phyloP scores from a whole-genome alignment of 2,329 filamentous ascomycete genomes.

The Verticillium zaregamsianum region DNA sequence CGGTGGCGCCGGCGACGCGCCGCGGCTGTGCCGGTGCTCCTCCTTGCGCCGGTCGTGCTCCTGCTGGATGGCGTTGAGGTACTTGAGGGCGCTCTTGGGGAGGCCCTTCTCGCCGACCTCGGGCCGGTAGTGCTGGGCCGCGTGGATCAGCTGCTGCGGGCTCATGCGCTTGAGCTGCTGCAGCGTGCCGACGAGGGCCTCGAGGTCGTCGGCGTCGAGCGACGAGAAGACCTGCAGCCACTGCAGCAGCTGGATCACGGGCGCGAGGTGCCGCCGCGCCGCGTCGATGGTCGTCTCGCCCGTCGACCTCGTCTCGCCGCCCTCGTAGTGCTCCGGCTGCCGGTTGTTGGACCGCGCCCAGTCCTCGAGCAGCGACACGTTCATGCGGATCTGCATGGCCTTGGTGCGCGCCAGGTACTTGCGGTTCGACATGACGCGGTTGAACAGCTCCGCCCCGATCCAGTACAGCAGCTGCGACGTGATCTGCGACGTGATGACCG shows the following conservation, averaged over 20 bases:
- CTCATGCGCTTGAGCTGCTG: conserved; percentile 83
- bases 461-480: conserved; percentile 92
- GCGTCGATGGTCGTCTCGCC: conserved; percentile 86
- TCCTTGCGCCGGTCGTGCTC: conserved; percentile 62
- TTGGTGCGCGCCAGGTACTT: conserved; percentile 95
- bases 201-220: conserved; percentile 76
- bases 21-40: conserved; percentile 43
- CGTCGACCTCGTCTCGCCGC: conserved; percentile 77
- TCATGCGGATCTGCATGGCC: conserved; percentile 99
- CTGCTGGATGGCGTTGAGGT: conserved; percentile 74
- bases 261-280: conserved; percentile 77
- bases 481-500: conserved; percentile 89
- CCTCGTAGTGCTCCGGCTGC: conserved; percentile 91
- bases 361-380: conserved; percentile 89
- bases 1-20: conserved; percentile 37
- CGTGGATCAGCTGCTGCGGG: conserved; percentile 84
- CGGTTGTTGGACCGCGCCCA: conserved; percentile 94
- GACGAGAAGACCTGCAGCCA: conserved; percentile 99
- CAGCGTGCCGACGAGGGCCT: conserved; percentile 81
- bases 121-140: conserved; percentile 86
- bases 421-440: conserved; percentile 93
- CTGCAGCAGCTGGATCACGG: conserved; percentile 88
- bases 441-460: conserved; percentile 94
- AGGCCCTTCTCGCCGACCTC: conserved; percentile 94
- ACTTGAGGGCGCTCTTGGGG: conserved; percentile 83